Percentiles rank a stretch among this genome's conserved stretches.
Conservation (phyloP, 495 filamentous ascomycete species). For the Margaritispora aquatica region DNA sequence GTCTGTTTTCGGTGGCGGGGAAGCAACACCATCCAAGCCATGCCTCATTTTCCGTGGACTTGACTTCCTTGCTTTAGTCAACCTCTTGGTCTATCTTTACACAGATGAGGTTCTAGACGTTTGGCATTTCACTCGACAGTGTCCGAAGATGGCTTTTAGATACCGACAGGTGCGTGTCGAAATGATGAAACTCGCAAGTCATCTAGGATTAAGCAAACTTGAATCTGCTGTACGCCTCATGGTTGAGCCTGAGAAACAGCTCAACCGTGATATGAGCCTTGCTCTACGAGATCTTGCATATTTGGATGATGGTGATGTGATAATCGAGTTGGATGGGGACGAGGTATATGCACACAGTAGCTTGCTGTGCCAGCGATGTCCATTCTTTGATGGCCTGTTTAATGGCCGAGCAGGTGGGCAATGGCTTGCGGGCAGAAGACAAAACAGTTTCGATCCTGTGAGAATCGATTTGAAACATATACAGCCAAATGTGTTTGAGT, state of each 20-base stretch:
- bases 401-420: slow-evolving; percentile 73
- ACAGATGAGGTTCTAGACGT: slow-evolving; percentile 73
- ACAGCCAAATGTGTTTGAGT: slow-evolving; percentile 59
- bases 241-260: slow-evolving; percentile 50
- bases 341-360: slow-evolving; percentile 67
- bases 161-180: slow-evolving; percentile 76
- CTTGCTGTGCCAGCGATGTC: slow-evolving; percentile 76
- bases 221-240: slow-evolving; percentile 73
- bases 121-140: slow-evolving; percentile 68
- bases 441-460: slow-evolving; percentile 44
- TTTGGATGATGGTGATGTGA: slow-evolving; percentile 67
- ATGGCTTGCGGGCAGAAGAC: slow-evolving; percentile 71
- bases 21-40: neutral
- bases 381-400: slow-evolving; percentile 89
- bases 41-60: slow-evolving; percentile 29
- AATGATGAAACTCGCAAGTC: slow-evolving; percentile 69
- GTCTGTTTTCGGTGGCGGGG: slow-evolving; percentile 1
- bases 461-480: slow-evolving; percentile 82
- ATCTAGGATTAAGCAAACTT: slow-evolving; percentile 58
- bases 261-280: slow-evolving; percentile 60
- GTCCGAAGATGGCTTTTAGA: slow-evolving; percentile 53
- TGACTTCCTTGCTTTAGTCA: slow-evolving; percentile 60
- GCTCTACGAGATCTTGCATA: slow-evolving; percentile 63
- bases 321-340: slow-evolving; percentile 65
- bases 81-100: slow-evolving; percentile 75